Conservation (phyloP, 140 eudicot genomes). For the Anethum foeniculum region DNA sequence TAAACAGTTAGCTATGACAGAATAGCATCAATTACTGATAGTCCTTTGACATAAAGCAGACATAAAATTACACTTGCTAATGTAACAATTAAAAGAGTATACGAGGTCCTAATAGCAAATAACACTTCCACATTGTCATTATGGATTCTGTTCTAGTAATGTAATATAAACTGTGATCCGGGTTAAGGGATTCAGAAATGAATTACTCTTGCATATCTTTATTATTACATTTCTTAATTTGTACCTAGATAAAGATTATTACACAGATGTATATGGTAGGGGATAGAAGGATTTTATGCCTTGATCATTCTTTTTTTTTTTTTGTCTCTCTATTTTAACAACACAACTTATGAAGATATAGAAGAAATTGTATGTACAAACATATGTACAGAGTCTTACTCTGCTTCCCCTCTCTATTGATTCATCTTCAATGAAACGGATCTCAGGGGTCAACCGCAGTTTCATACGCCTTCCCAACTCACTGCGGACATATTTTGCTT, state of each 20-base stretch:
- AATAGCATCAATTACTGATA: not conserved
- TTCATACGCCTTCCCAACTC: constrained; percentile 83
- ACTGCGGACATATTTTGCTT: constrained; percentile 81
- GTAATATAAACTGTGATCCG: not conserved
- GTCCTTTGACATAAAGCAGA: not conserved
- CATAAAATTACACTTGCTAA: not conserved
- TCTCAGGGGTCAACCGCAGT: constrained; percentile 88
- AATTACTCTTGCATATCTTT: not conserved
- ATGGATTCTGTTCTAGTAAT: not conserved
- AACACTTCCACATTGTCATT: not conserved
- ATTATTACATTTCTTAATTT: not conserved
- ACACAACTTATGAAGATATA: not conserved
- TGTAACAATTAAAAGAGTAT: not conserved
- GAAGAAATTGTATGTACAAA: not conserved
- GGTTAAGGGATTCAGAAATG: not conserved
- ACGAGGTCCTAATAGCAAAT: not conserved
- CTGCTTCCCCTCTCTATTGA: constrained; percentile 92
- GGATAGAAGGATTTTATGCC: not conserved
- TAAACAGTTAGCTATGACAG: not conserved
- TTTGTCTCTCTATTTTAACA: not conserved
- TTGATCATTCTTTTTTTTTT: not conserved
- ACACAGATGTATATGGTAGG: not conserved
- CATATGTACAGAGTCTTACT: constrained; percentile 34
- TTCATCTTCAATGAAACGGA: constrained; percentile 84
- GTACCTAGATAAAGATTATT: too few species aligned